Percentiles rank a stretch among this genome's conserved stretches.
These are phyloP conservation scores for Theobroma grandiflorum DNA, from an alignment of 441 rosid genomes.

Conservation along the genomic window DNA sequence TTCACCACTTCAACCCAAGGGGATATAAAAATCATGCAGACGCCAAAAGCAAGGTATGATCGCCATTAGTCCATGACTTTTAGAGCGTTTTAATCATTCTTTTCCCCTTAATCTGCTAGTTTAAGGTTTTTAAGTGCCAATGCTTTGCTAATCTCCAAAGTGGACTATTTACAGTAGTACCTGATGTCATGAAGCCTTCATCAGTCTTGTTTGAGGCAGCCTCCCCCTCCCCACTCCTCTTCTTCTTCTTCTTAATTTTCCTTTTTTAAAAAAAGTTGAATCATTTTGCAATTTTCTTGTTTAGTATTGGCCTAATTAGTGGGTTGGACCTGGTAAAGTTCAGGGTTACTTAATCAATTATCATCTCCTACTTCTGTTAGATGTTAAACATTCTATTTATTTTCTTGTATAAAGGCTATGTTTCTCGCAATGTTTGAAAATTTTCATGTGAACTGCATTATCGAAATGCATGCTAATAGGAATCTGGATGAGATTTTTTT, in stretches of 20 bases:
- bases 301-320: not conserved
- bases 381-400: not conserved
- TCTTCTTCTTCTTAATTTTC: not conserved
- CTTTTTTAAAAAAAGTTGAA: no score
- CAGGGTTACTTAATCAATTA: not conserved
- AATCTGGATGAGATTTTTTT: slow-evolving; percentile 1
- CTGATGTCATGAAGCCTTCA: not conserved
- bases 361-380: slow-evolving; percentile 22
- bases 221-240: not conserved
- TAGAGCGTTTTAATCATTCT: not conserved
- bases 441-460: slow-evolving; percentile 18
- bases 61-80: slow-evolving; percentile 20
- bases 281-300: not conserved
- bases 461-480: not conserved
- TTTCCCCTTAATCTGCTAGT: not conserved
- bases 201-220: not conserved
- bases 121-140: not conserved
- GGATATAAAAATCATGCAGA: slow-evolving; percentile 70
- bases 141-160: not conserved
- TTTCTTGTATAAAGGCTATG: not conserved
- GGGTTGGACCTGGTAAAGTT: not conserved
- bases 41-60: slow-evolving; percentile 81
- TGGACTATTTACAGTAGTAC: not conserved
- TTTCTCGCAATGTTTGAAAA: not conserved
- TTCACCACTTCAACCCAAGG: slow-evolving; percentile 33